Conservation (phyloP, 1,139 yeast genomes). For the Saccharomyces hybrid region DNA sequence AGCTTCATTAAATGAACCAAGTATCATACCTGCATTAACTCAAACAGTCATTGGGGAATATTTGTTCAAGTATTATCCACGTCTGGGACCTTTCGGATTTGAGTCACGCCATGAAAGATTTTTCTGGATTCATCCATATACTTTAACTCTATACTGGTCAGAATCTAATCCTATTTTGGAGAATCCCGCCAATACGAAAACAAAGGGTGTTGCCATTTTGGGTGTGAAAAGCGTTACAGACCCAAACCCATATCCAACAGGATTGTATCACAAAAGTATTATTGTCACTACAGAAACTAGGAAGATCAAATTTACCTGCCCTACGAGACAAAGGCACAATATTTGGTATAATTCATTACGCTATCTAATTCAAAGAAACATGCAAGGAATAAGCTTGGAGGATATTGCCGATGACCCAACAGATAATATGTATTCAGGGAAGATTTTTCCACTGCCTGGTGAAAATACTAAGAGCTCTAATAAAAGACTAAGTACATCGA, state of each 20-base stretch:
- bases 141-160: conserved; percentile 87
- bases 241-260: conserved; percentile 83
- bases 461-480: conserved; percentile 14
- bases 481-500: conserved; percentile 4
- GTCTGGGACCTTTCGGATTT: conserved; percentile 65
- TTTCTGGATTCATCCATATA: conserved; percentile 96
- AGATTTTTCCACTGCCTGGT: conserved; percentile 21
- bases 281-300: conserved; percentile 65
- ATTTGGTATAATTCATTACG: conserved; percentile 85
- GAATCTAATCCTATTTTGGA: conserved; percentile 70
- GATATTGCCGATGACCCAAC: conserved; percentile 22
- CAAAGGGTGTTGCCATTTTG: conserved; percentile 75
- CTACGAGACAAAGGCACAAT: conserved; percentile 81
- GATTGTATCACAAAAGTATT: conserved; percentile 79
- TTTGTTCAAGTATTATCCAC: conserved; percentile 76
- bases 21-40: conserved; percentile 80
- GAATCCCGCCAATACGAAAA: conserved; percentile 52
- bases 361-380: conserved; percentile 62
- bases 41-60: conserved; percentile 93
- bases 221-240: conserved; percentile 77
- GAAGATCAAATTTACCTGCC: conserved; percentile 73
- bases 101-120: conserved; percentile 84
- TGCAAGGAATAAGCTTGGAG: conserved; percentile 52
- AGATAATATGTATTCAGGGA: conserved; percentile 21
- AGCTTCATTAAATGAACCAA: conserved; percentile 61